phyloP scores from a whole-genome alignment of 2,329 filamentous ascomycete species.

The Scedosporium dehoogii region DNA sequence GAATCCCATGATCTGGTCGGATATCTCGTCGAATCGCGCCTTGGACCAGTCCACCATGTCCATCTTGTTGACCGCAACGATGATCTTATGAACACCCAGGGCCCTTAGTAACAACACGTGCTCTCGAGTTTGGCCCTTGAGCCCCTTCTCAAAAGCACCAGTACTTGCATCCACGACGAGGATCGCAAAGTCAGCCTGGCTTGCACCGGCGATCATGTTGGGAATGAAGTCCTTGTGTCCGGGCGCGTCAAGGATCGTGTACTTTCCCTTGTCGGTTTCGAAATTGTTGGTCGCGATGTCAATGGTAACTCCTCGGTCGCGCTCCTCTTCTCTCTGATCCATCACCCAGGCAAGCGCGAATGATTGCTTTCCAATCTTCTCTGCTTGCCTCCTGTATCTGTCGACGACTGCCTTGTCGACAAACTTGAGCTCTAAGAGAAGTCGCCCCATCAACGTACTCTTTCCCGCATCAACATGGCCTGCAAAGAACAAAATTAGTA shows the following conservation, averaged over 20 bases:
- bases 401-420: constrained; percentile 84
- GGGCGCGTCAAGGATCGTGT: constrained; percentile 91
- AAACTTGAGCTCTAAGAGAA: constrained; percentile 79
- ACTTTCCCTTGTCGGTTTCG: constrained; percentile 74
- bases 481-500: constrained; percentile 20
- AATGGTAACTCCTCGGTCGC: constrained; percentile 84
- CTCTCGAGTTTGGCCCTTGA: constrained; percentile 90
- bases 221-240: constrained; percentile 94
- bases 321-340: constrained; percentile 83
- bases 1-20: constrained; percentile 73
- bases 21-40: constrained; percentile 75
- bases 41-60: constrained; percentile 78
- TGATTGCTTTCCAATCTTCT: constrained; percentile 85
- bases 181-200: constrained; percentile 91
- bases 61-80: constrained; percentile 93
- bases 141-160: constrained; percentile 85
- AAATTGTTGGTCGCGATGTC: constrained; percentile 95
- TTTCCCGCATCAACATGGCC: constrained; percentile 97
- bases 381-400: constrained; percentile 78
- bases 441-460: constrained; percentile 92
- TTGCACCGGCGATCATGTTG: constrained; percentile 97
- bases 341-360: constrained; percentile 97
- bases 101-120: constrained; percentile 84
- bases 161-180: constrained; percentile 86
- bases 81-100: constrained; percentile 77